Percentiles rank a stretch among this genome's conserved stretches.
Evolutionary conservation across 768 basidiomycete species (phyloP).

Genomic region (Coprinellus aureogranulatus): DNA sequence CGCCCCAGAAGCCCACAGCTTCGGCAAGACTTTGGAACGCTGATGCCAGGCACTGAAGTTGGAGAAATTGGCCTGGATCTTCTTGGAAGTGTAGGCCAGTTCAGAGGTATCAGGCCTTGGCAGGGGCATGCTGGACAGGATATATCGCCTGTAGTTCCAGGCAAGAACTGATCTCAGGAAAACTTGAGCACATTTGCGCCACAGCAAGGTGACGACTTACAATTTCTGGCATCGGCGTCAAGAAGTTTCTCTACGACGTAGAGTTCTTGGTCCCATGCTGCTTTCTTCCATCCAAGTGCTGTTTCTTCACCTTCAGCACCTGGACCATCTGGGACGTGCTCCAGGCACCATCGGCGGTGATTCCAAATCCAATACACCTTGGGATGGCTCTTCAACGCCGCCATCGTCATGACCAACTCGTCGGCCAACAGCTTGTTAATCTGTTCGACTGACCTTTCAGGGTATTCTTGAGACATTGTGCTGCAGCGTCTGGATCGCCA

Average conservation of each 20-base stretch:
- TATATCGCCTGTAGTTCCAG: constrained; percentile 91
- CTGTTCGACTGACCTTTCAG: constrained; percentile 54
- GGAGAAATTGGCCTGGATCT: constrained; percentile 92
- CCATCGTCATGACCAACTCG: constrained; percentile 80
- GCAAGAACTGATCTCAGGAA: constrained; percentile 66
- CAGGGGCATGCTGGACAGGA: constrained; percentile 68
- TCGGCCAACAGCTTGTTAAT: constrained; percentile 62
- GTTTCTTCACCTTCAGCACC: constrained; percentile 42
- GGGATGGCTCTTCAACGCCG: constrained; percentile 78
- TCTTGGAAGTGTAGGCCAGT: constrained; percentile 79
- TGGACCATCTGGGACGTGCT: constrained; percentile 78
- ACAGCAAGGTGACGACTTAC: constrained; percentile 45
- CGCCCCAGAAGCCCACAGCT: constrained; percentile 61
- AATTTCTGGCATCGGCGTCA: constrained; percentile 88
- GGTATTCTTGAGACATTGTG: constrained; percentile 13
- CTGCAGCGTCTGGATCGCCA: not conserved
- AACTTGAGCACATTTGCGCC: not conserved
- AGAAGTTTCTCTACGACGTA: constrained; percentile 90
- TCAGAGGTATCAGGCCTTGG: constrained; percentile 62
- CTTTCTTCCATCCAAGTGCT: constrained; percentile 66
- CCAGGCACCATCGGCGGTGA: constrained; percentile 92
- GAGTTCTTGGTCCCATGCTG: constrained; percentile 83
- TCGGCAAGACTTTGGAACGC: constrained; percentile 74
- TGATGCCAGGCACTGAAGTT: constrained; percentile 99
- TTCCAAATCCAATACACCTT: constrained; percentile 99